Evolutionary conservation across 2,329 filamentous ascomycete species (phyloP).

Genomic region (Paecilomyces dactylethromorphus): DNA sequence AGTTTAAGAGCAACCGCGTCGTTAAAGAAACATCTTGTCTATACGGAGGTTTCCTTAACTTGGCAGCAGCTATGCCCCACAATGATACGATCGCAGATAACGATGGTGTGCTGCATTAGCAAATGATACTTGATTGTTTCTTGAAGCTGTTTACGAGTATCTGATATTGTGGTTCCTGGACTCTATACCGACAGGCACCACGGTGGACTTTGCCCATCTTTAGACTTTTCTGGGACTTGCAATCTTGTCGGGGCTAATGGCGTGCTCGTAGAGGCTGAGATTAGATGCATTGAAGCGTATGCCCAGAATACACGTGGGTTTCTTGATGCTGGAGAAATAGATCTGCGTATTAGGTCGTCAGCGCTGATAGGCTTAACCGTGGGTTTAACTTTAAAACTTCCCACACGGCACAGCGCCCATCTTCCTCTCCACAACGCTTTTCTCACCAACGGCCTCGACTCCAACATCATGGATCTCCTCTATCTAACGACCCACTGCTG

Average conservation of each 20-base stretch:
- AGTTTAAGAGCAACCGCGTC: neutral
- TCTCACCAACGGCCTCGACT: neutral
- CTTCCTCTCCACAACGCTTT: neutral
- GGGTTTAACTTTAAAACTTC: neutral
- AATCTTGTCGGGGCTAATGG: neutral
- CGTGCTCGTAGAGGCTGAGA: neutral
- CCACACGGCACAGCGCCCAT: neutral
- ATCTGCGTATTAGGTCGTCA: neutral
- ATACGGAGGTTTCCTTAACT: neutral
- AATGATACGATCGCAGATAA: constrained; percentile 6
- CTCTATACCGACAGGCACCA: neutral
- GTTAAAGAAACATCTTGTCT: constrained; percentile 1
- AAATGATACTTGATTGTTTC: neutral
- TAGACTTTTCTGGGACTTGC: neutral
- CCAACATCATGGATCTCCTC: neutral
- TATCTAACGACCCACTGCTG: neutral
- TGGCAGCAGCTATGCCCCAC: constrained; percentile 1
- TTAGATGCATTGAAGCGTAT: neutral
- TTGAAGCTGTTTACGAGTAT: neutral
- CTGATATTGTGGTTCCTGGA: neutral
- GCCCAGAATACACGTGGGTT: neutral
- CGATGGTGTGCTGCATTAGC: constrained; percentile 8
- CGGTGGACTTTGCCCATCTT: neutral
- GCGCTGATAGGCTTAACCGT: neutral
- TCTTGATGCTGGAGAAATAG: neutral